Evolutionary conservation across 2,329 filamentous ascomycete genomes (phyloP).

Genomic region (Hypoxylon sp.): DNA sequence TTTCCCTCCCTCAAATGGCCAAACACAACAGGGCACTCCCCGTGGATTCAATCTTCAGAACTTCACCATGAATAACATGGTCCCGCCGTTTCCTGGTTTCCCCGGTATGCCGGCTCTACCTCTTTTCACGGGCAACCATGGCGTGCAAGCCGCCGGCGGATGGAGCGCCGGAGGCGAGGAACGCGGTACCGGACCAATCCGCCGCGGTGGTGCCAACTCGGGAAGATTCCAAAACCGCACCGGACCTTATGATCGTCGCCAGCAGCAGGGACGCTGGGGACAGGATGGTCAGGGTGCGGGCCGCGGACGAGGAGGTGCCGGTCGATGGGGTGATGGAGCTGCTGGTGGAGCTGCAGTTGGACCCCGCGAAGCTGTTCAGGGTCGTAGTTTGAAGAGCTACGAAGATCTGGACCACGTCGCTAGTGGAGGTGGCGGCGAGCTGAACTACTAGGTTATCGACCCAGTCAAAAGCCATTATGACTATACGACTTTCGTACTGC

Average conservation of each 20-base stretch:
- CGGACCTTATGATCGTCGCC: slow-evolving; percentile 81
- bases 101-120: slow-evolving; percentile 68
- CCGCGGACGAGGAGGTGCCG: slow-evolving; percentile 65
- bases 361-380: slow-evolving; percentile 91
- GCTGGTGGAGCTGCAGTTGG: slow-evolving; percentile 83
- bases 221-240: slow-evolving; percentile 72
- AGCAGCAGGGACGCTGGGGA: slow-evolving; percentile 65
- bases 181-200: slow-evolving; percentile 74
- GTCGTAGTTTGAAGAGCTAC: slow-evolving; percentile 94
- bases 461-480: background rate
- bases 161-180: slow-evolving; percentile 66
- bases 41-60: slow-evolving; percentile 90
- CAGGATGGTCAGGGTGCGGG: slow-evolving; percentile 66
- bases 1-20: slow-evolving; percentile 84
- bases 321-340: slow-evolving; percentile 78
- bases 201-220: slow-evolving; percentile 71
- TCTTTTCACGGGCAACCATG: slow-evolving; percentile 60
- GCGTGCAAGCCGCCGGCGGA: slow-evolving; percentile 58
- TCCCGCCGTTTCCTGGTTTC: slow-evolving; percentile 71
- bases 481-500: background rate
- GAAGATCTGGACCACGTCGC: slow-evolving; percentile 93
- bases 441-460: slow-evolving; percentile 79
- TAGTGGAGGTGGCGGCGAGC: slow-evolving; percentile 80
- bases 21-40: slow-evolving; percentile 84
- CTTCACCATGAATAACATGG: slow-evolving; percentile 71